Evolutionary conservation across 192 early-diverging fungal species (phyloP).

Genomic region (Dimargaris verticillata): DNA sequence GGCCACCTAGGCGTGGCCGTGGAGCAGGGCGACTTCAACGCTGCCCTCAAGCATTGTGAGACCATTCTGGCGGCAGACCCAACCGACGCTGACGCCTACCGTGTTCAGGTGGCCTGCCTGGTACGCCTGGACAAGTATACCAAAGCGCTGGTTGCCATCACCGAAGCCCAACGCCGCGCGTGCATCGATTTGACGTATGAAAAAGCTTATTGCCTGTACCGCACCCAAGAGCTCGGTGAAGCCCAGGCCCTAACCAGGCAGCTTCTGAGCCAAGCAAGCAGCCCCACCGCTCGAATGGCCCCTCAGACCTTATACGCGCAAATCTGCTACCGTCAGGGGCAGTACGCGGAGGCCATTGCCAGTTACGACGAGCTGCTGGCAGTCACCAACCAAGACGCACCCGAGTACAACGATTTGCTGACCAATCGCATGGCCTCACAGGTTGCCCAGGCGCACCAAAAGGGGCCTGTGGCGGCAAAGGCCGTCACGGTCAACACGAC

Average conservation of each 20-base stretch:
- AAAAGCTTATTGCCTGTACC: conserved; percentile 9
- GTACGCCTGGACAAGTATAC: conserved; percentile 8
- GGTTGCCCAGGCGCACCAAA: background rate
- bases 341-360: conserved; percentile 3
- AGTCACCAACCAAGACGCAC: background rate
- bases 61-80: background rate
- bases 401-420: conserved; percentile 6
- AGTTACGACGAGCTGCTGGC: background rate
- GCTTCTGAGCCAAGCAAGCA: no score
- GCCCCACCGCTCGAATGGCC: background rate
- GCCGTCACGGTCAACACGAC: no score
- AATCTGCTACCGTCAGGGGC: conserved; percentile 5
- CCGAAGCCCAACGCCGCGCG: background rate
- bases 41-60: background rate
- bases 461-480: background rate
- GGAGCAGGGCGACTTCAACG: conserved; percentile 3
- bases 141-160: background rate
- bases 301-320: conserved; percentile 1
- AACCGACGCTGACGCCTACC: conserved; percentile 4
- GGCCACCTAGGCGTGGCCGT: background rate
- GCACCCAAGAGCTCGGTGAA: background rate
- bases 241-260: background rate
- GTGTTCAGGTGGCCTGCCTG: conserved; percentile 7
- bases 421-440: conserved; percentile 5
- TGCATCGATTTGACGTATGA: background rate